Base-by-base conservation (phyloP, 1,139 yeast species). In the Yamadazyma trypodendri region DNA sequence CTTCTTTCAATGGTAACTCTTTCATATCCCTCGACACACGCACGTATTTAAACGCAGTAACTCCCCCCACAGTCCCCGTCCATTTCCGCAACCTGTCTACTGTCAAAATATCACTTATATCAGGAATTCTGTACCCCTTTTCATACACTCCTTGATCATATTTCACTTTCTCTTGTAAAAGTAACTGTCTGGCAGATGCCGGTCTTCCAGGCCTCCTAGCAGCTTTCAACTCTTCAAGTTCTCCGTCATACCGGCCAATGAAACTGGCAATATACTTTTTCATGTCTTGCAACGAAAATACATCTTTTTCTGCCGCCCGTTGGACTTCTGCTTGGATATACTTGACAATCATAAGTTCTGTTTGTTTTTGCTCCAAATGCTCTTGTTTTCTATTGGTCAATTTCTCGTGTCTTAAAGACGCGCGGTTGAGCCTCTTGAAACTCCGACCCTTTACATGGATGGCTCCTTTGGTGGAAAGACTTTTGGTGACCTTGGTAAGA, bases 171-270 rank as follows among this genome's bases (percentile, higher is more conserved):
- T 75, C 77, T 50, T 85, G 84, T 42, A 89, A 61, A 24, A 75
- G 52, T 47, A 79, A 81, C 54, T 87, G 96, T 55, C 81, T 78
- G 43, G 73, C 75, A 8, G 84, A 63, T 15, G 87, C 75, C 7
- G 97, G 96, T 62, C 97, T 75, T n/a, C 95, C 95, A 12, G 89
- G 81, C 54, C 96, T 75, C 67, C 95, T 77, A 39, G 72, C 77
- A 5, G 58, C 61, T 47, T 74, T 75, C 42, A 85, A 65, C 41
- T 67, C 65, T 11, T 74, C 74, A 38, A 90, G 60, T 56, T 88
- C 96, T 14, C 78, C 88, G 50, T 82, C 84, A 54, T 80, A 82
- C 56, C 95, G 74, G 14, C 73, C 58, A n/a, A 87, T 64, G 51
- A 79, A 86, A 32, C 77, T 74, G 42, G 76, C 77, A 33, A 87